Conservation (phyloP, 305 asterid genomes). For the Lippia alba region DNA sequence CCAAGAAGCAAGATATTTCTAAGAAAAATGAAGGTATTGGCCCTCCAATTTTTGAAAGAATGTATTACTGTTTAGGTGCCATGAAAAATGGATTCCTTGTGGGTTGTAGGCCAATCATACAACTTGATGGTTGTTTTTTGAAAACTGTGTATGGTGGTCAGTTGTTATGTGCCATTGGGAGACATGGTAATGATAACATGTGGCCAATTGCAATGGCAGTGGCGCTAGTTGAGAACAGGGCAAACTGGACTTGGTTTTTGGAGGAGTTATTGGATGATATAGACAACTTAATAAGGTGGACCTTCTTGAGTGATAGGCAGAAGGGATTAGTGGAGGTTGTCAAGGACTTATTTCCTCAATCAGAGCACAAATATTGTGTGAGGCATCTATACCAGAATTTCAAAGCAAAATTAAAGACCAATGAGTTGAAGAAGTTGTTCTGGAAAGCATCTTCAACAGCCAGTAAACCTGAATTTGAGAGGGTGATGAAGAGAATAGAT, state of each 20-base stretch:
- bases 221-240: neutral
- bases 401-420: neutral
- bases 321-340: no score
- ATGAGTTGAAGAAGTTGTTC: neutral
- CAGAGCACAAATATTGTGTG: neutral
- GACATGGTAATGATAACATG: neutral
- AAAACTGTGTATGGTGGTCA: neutral
- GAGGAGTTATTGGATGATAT: neutral
- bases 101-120: neutral
- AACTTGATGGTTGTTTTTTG: neutral
- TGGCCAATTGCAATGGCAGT: neutral
- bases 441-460: neutral
- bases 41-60: neutral
- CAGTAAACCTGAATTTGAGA: neutral
- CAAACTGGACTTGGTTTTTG: neutral
- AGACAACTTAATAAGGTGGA: neutral
- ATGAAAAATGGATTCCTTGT: neutral
- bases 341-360: neutral
- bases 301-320: neutral
- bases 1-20: neutral
- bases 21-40: no score
- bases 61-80: neutral
- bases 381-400: neutral
- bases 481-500: neutral
- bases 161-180: neutral